Conservation (phyloP, 768 basidiomycete genomes). For the Pleurotus salmoneostramineus region DNA sequence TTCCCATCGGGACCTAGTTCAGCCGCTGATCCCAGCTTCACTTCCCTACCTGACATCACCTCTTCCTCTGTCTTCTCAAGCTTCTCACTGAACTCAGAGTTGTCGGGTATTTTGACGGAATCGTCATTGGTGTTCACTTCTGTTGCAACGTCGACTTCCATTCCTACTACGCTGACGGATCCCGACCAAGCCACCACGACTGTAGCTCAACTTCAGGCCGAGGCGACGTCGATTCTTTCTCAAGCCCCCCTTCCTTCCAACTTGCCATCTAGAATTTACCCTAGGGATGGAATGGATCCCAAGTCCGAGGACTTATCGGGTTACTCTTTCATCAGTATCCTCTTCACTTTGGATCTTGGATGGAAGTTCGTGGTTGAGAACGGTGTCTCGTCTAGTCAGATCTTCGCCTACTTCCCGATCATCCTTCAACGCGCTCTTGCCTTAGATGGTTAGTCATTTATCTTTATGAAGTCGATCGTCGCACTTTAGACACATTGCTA, state of each 20-base stretch:
- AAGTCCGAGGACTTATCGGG: constrained; percentile 25
- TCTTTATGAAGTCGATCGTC: background rate
- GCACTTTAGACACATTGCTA: background rate
- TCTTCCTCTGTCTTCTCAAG: constrained; percentile 8
- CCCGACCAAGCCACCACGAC: constrained; percentile 38
- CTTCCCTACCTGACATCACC: background rate
- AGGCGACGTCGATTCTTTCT: constrained; percentile 20
- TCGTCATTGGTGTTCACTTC: constrained; percentile 36
- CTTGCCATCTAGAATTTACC: constrained; percentile 60
- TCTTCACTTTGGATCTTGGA: constrained; percentile 55
- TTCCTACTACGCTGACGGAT: constrained; percentile 29
- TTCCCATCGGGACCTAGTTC: constrained; percentile 8
- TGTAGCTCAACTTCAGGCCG: constrained; percentile 17
- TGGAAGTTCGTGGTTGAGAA: constrained; percentile 69
- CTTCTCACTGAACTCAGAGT: constrained; percentile 30
- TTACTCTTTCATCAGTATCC: constrained; percentile 54
- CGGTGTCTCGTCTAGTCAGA: constrained; percentile 60
- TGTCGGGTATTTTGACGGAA: constrained; percentile 41
- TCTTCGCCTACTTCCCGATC: constrained; percentile 69
- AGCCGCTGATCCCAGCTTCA: constrained; percentile 4
- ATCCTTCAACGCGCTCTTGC: constrained; percentile 29
- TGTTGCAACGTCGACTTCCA: constrained; percentile 21
- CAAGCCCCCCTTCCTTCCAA: constrained; percentile 47
- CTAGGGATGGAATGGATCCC: constrained; percentile 25
- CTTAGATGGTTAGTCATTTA: constrained; percentile 21